phyloP scores from a whole-genome alignment of 805 yeast genomes.

The Lipomyces japonicus region DNA sequence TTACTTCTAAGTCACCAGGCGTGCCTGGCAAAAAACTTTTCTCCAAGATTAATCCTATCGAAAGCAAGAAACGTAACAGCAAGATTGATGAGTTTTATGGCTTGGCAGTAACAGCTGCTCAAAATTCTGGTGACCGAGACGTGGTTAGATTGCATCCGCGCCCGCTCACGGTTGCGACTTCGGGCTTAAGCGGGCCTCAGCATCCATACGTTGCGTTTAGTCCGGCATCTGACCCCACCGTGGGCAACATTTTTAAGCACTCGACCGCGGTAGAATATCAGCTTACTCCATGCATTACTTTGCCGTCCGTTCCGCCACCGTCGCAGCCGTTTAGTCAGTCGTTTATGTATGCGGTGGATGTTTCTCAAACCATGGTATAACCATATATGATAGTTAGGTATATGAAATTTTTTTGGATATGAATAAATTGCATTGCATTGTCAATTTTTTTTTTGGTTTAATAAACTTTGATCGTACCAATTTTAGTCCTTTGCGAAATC shows the following conservation, averaged over 20 bases:
- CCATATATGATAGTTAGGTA: too few species aligned
- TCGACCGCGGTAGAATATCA: not conserved
- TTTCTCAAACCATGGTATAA: too few species aligned
- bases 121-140: conserved; percentile 1
- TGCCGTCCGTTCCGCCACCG: too few species aligned
- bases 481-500: too few species aligned
- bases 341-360: too few species aligned
- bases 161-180: not conserved
- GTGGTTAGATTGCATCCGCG: conserved; percentile 3
- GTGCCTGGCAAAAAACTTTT: not conserved
- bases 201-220: conserved; percentile 9
- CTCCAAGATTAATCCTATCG: not conserved
- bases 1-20: not conserved
- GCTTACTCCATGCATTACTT: not conserved
- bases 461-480: too few species aligned
- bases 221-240: not conserved
- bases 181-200: not conserved
- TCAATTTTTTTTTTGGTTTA: too few species aligned
- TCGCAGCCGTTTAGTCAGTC: too few species aligned
- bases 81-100: conserved; percentile 12
- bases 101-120: not conserved
- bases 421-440: too few species aligned
- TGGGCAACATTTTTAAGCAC: conserved; percentile 3
- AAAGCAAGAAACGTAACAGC: not conserved
- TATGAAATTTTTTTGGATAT: too few species aligned